These are phyloP conservation scores for Arctostaphylos glauca DNA, from an alignment of 148 eudicot genomes.

Conservation along the genomic window DNA sequence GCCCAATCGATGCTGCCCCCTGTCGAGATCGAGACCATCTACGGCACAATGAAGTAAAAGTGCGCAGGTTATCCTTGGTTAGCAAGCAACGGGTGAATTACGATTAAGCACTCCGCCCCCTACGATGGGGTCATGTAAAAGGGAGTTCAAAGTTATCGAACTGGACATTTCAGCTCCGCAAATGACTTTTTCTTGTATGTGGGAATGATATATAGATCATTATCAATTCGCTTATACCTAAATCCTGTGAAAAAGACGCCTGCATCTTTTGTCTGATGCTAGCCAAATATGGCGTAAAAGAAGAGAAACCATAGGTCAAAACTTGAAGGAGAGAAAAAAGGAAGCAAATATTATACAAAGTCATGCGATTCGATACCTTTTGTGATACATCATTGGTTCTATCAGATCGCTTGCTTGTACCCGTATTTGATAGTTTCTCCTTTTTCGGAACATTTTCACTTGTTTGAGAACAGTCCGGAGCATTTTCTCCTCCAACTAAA, in stretches of 20 bases:
- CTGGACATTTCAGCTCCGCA: too few species aligned
- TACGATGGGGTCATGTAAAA: too few species aligned
- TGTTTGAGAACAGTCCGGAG: conserved; percentile 27
- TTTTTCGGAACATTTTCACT: conserved; percentile 32
- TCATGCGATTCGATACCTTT: conserved; percentile 45
- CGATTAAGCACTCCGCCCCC: too few species aligned
- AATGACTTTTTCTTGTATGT: too few species aligned
- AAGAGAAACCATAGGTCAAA: neutral
- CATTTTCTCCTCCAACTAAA: conserved; percentile 23
- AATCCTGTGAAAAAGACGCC: too few species aligned
- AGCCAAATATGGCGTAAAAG: neutral
- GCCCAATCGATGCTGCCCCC: neutral
- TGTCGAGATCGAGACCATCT: too few species aligned
- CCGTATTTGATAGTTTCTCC: conserved; percentile 23
- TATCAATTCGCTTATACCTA: too few species aligned
- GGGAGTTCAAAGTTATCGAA: too few species aligned
- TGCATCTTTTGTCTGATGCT: too few species aligned
- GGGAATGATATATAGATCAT: too few species aligned
- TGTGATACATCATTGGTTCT: conserved; percentile 40
- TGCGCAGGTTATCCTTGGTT: neutral
- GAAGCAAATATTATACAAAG: neutral
- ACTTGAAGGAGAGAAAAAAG: neutral
- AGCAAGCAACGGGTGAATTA: too few species aligned
- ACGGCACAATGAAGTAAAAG: too few species aligned
- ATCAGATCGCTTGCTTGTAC: conserved; percentile 35